Evolutionary conservation across 2,329 filamentous ascomycete species (phyloP), one percentile per base, ranked within the genome.

Genomic region (Talaromyces sp.): DNA sequence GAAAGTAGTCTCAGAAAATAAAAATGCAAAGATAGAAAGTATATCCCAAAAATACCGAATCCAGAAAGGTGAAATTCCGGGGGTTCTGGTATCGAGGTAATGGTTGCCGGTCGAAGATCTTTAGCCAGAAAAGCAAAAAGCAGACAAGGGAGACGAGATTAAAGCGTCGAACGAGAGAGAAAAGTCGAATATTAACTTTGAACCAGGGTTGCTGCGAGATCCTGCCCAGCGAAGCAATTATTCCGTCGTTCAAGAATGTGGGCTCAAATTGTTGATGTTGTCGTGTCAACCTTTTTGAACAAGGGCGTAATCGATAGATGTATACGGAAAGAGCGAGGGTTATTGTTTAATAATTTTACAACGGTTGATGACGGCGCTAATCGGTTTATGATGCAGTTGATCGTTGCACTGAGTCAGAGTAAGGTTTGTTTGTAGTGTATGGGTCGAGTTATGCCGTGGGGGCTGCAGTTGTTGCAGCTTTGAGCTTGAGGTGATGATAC

Each of bases 231-330:
- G 66, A 64, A 65, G 58, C 43, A 60, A 65, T 56, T 54, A 39
- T 33, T 46, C 45, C 59, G 61, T 53, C 36, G 50, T 51, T 51
- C 61, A 67, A 63, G 66, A 71, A 70, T 69, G 67, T 62, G 62
- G 25, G 64, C 63, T 57, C 69, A 66, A 66, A 70, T 70, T 52
- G 65, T 63, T 62, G 63, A 65, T 66, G 69, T 71, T 71, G 69
- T 71, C 69, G 67, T 68, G 69, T 71, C 68, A 70, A 71, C 68
- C 37, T 50, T 41, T 39, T 58, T 21, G 36, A 53, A 52, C 48
- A 53, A 52, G 46, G 31, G 46, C 21, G 58, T 67, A 67, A 67
- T 67, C 66, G 58, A 59, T 50, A 57, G 41, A 53, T 60, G 58
- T 55, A 56, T 36, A 45, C n/a, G 22, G n/a, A 33, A 33, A 54